These are phyloP conservation scores for Agarophyton chilense DNA, from an alignment of 23 red algal genomes.

Conservation along the genomic window DNA sequence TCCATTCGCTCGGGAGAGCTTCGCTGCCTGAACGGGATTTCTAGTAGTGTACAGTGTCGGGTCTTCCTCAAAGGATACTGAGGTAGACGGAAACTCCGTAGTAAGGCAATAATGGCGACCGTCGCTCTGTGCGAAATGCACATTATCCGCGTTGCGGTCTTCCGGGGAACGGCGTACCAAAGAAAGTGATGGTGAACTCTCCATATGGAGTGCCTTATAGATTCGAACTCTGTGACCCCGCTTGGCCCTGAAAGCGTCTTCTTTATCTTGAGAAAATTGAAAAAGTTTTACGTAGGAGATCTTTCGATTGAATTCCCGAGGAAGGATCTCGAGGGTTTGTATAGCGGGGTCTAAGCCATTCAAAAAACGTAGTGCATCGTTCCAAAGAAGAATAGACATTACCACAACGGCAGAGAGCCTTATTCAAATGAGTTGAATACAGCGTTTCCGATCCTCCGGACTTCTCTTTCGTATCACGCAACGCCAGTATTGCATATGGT, in stretches of 20 bases:
- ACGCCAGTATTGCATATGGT: background rate
- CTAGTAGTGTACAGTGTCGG: background rate
- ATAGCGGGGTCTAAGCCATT: background rate
- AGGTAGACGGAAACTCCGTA: background rate
- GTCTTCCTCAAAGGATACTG: background rate
- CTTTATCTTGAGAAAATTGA: background rate
- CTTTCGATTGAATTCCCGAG: background rate
- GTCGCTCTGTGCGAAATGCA: background rate
- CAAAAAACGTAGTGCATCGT: background rate
- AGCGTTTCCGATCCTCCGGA: background rate
- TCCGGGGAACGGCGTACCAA: background rate
- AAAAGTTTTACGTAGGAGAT: background rate
- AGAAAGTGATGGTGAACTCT: background rate
- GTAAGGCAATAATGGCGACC: background rate
- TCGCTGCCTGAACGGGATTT: background rate
- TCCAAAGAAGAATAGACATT: background rate
- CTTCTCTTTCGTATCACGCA: background rate
- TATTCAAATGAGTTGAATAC: background rate
- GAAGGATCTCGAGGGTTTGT: background rate
- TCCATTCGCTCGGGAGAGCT: background rate
- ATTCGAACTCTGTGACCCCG: background rate
- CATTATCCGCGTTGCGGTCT: background rate
- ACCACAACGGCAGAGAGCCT: background rate
- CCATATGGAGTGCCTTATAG: background rate
- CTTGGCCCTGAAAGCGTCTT: background rate